Percentiles rank a stretch among this genome's conserved stretches.
phyloP scores from a whole-genome alignment of 495 filamentous ascomycete genomes.

The Talaromyces trachyspermus region DNA sequence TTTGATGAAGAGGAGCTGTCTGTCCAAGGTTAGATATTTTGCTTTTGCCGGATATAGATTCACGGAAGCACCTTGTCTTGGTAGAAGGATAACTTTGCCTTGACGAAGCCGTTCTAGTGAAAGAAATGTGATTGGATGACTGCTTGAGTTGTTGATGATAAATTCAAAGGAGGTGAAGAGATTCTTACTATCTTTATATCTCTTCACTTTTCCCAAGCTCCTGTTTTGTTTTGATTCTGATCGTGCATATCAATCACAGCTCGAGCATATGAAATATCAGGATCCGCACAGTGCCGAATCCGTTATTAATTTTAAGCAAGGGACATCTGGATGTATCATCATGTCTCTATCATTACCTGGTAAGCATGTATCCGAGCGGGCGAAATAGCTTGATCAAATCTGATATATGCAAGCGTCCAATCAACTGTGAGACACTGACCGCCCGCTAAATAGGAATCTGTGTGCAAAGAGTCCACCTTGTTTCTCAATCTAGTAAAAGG shows the following conservation, averaged over 20 bases:
- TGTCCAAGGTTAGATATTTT: background rate
- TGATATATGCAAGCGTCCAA: background rate
- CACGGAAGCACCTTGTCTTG: background rate
- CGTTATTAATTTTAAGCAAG: too few species aligned
- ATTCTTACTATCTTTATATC: background rate
- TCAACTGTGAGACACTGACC: background rate
- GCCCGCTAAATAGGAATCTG: background rate
- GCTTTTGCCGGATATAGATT: background rate
- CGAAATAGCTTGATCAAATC: background rate
- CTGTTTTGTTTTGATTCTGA: background rate
- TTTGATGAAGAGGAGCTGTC: background rate
- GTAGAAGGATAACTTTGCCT: background rate
- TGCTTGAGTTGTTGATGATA: background rate
- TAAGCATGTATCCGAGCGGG: too few species aligned
- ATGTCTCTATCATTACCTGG: background rate
- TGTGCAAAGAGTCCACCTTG: background rate
- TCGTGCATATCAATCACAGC: background rate
- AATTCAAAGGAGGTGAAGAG: background rate
- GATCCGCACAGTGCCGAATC: background rate
- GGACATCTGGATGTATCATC: background rate
- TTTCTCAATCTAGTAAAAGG: background rate
- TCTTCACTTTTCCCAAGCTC: background rate
- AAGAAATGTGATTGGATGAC: background rate
- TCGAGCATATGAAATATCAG: background rate
- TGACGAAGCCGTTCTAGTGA: too few species aligned